Conservation (phyloP, 2,329 filamentous ascomycete genomes). For the Fusarium marasasianum region DNA sequence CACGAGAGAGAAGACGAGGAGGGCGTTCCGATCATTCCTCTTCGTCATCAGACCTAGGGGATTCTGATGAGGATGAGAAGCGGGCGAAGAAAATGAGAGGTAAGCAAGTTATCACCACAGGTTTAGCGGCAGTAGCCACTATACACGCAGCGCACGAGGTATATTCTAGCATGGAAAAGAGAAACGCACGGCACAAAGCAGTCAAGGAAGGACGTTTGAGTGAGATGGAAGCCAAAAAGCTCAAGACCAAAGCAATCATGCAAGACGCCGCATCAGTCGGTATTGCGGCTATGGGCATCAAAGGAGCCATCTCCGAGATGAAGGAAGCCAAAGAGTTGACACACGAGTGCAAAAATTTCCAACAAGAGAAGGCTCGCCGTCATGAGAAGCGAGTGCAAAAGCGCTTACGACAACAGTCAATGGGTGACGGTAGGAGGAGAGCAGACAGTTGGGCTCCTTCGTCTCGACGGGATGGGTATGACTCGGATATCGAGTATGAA, state of each 20-base stretch:
- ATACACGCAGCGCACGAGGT: conserved; percentile 69
- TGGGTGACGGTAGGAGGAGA: conserved; percentile 51
- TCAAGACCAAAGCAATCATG: conserved; percentile 65
- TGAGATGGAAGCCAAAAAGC: conserved; percentile 61
- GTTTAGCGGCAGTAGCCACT: conserved; percentile 66
- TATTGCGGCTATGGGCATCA: conserved; percentile 66
- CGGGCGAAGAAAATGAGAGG: conserved; percentile 66
- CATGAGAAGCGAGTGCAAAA: conserved; percentile 59
- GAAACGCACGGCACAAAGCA: conserved; percentile 61
- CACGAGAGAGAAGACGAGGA: conserved; percentile 51
- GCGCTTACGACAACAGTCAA: conserved; percentile 38
- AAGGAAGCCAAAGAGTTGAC: conserved; percentile 63
- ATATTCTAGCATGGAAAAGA: conserved; percentile 67
- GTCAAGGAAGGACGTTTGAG: conserved; percentile 64
- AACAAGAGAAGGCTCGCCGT: conserved; percentile 59
- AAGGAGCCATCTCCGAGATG: conserved; percentile 64
- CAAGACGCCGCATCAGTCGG: conserved; percentile 69
- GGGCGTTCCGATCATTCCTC: conserved; percentile 57
- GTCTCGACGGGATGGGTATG: conserved; percentile 53
- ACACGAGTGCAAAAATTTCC: conserved; percentile 60
- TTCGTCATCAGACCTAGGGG: conserved; percentile 65
- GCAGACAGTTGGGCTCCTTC: conserved; percentile 57
- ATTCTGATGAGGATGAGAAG: conserved; percentile 67
- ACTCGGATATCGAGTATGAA: conserved; percentile 50
- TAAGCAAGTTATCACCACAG: conserved; percentile 68